A percentile compares a stretch with the other conserved stretches of the same genome.
These are phyloP conservation scores for Pseudoneurospora amorphoporcata DNA, from an alignment of 495 filamentous ascomycete genomes.

Conservation along the genomic window DNA sequence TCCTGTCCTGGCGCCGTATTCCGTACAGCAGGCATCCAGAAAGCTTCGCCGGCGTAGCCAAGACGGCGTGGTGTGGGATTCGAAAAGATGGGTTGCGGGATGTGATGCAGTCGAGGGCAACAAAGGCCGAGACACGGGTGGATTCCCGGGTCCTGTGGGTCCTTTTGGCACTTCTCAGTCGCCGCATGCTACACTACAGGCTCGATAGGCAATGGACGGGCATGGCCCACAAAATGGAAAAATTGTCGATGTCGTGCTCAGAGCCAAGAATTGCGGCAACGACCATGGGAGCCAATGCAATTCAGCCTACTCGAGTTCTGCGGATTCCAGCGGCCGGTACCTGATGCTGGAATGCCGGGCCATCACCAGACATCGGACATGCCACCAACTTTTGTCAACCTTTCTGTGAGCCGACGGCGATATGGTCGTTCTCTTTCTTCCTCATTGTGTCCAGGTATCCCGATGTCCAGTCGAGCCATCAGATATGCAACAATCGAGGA, in stretches of 20 bases:
- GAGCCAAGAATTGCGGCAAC: conserved; percentile 22
- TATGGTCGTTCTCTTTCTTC: not conserved
- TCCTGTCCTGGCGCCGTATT: not conserved
- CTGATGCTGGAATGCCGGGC: not conserved
- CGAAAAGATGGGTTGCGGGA: conserved; percentile 2
- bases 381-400: not conserved
- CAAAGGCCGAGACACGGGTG: not conserved
- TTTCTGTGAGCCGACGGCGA: not conserved
- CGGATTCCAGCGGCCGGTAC: not conserved
- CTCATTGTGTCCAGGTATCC: not conserved
- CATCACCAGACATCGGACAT: not conserved
- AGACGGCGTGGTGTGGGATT: not conserved
- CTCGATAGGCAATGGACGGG: not conserved
- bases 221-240: conserved; percentile 3
- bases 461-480: not conserved
- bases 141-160: not conserved
- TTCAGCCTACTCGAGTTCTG: not conserved
- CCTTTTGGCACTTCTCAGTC: conserved; percentile 5
- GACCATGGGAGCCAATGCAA: not conserved
- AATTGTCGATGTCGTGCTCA: conserved; percentile 24
- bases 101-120: not conserved
- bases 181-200: conserved; percentile 1
- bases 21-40: not conserved
- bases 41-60: not conserved
- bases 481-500: not conserved